phyloP scores from a whole-genome alignment of 208 protist species.

The Tritrichomonas musculus region DNA sequence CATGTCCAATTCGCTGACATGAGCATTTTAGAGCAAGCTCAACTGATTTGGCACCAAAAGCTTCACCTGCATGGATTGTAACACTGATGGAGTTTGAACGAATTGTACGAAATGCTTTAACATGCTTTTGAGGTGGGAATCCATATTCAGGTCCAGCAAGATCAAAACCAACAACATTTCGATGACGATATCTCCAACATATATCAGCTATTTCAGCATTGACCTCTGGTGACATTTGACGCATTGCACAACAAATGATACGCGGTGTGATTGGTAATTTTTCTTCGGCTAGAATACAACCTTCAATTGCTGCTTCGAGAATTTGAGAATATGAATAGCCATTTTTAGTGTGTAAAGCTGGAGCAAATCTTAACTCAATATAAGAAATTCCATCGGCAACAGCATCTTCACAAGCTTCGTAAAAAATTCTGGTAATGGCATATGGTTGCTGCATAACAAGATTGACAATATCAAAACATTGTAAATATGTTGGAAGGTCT shows the following conservation, averaged over 20 bases:
- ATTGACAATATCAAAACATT: neutral
- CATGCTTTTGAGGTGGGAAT: slow-evolving; percentile 25
- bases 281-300: neutral
- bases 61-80: slow-evolving; percentile 32
- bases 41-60: neutral
- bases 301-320: neutral
- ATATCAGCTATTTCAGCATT: neutral
- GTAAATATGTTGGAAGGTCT: neutral
- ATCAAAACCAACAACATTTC: neutral
- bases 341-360: neutral
- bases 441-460: neutral
- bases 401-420: slow-evolving; percentile 34
- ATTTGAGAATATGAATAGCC: neutral
- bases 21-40: neutral
- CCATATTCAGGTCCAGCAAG: neutral
- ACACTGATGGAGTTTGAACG: neutral
- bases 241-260: slow-evolving; percentile 10
- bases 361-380: neutral
- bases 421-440: slow-evolving; percentile 19
- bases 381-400: neutral
- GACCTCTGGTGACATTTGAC: neutral
- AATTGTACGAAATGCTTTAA: neutral
- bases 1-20: neutral
- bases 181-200: neutral
- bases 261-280: neutral